A percentile compares a stretch with the other conserved stretches of the same genome.
phyloP scores from a whole-genome alignment of 2,329 filamentous ascomycete genomes.

The Capronia coronata region DNA sequence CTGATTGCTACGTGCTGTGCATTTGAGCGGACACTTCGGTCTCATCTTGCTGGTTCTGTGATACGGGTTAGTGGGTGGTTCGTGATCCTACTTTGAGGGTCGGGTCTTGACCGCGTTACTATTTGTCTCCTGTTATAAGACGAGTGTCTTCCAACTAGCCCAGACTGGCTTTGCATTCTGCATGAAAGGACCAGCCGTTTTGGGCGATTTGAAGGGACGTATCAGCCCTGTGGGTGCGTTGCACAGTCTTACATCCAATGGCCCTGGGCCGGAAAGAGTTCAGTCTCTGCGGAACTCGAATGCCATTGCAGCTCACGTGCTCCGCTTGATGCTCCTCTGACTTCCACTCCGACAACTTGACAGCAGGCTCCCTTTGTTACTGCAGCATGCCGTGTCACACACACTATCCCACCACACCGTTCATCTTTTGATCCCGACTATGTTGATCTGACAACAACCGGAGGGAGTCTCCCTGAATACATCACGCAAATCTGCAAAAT shows the following conservation, averaged over 20 bases:
- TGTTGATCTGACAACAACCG: conserved; percentile 6
- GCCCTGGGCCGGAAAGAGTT: not conserved
- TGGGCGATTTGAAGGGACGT: not conserved
- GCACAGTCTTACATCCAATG: conserved; percentile 2
- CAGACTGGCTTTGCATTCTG: not conserved
- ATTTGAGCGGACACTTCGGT: not conserved
- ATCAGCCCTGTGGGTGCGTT: conserved; percentile 12
- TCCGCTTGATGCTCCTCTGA: not conserved
- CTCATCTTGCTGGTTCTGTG: not conserved
- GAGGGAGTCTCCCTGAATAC: conserved; percentile 1
- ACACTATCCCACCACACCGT: conserved; percentile 5
- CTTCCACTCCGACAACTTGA: too few species aligned
- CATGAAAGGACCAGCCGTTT: not conserved
- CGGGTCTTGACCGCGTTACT: not conserved
- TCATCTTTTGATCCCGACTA: conserved; percentile 17
- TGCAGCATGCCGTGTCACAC: conserved; percentile 13
- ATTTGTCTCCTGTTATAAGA: not conserved
- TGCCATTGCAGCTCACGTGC: conserved; percentile 14
- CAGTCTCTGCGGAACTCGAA: not conserved
- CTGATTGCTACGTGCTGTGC: not conserved
- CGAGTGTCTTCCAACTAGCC: not conserved
- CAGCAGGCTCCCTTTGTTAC: too few species aligned
- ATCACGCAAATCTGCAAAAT: conserved; percentile 7
- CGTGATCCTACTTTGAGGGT: not conserved
- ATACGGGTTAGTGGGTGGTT: not conserved